Percentiles rank a stretch among this genome's conserved stretches.
phyloP scores from a whole-genome alignment of 768 basidiomycete species.

The Suillus discolor region DNA sequence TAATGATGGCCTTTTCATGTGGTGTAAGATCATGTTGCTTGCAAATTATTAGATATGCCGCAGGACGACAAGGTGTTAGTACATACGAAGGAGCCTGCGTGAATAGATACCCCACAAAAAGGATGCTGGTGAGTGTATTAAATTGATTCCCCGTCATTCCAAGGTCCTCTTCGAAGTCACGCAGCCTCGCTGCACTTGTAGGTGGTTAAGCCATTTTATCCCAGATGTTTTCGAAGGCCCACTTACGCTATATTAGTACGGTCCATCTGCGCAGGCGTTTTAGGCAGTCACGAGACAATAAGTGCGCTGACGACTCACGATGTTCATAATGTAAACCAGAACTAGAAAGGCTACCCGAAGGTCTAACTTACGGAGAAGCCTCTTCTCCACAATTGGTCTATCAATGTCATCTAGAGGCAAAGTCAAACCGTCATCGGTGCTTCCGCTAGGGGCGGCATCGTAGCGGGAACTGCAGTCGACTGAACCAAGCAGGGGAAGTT shows the following conservation, averaged over 20 bases:
- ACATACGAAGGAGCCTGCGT: slow-evolving; percentile 76
- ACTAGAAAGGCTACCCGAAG: slow-evolving; percentile 46
- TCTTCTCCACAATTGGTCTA: slow-evolving; percentile 44
- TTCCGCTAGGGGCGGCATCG: neutral
- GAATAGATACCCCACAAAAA: slow-evolving; percentile 69
- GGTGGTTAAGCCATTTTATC: too few relatives aligned
- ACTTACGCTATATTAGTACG: slow-evolving; percentile 65
- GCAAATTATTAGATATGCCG: neutral
- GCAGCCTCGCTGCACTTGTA: slow-evolving; percentile 65
- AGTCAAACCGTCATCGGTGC: neutral
- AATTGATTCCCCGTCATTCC: slow-evolving; percentile 63
- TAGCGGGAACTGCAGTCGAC: neutral
- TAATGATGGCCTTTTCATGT: slow-evolving; percentile 63
- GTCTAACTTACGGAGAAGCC: slow-evolving; percentile 47
- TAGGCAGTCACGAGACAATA: slow-evolving; percentile 1
- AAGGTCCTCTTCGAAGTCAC: slow-evolving; percentile 71
- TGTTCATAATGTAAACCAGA: slow-evolving; percentile 49
- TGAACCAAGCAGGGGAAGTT: neutral
- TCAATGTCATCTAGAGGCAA: slow-evolving; percentile 10
- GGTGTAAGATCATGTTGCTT: slow-evolving; percentile 70
- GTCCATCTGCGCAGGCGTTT: slow-evolving; percentile 48
- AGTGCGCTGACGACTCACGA: slow-evolving; percentile 30
- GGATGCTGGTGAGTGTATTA: slow-evolving; percentile 63
- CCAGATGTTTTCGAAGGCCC: neutral
- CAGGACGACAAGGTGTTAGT: neutral